phyloP scores from a whole-genome alignment of 2,329 filamentous ascomycete species.

The Nothopassalora personata region DNA sequence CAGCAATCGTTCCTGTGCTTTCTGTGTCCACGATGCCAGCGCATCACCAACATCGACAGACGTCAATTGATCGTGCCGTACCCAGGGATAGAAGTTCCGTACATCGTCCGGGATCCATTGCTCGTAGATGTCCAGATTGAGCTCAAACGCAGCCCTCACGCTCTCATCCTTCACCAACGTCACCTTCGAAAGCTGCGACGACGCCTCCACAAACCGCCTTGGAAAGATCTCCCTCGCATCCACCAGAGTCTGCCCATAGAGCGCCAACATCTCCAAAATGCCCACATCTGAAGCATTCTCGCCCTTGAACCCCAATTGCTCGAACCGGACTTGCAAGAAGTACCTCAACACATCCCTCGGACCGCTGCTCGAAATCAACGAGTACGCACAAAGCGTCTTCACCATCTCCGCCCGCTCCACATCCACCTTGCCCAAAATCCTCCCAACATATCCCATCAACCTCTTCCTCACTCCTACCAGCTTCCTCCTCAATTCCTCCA shows the following conservation, averaged over 20 bases:
- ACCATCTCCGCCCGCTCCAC: conserved; percentile 50
- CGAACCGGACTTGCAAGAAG: conserved; percentile 67
- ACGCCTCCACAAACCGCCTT: conserved; percentile 61
- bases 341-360: conserved; percentile 72
- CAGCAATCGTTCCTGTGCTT: conserved; percentile 42
- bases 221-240: conserved; percentile 74
- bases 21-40: conserved; percentile 62
- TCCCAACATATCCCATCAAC: conserved; percentile 60
- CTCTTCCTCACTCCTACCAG: conserved; percentile 58
- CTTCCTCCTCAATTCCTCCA: conserved; percentile 61
- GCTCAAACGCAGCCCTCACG: conserved; percentile 60
- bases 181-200: conserved; percentile 62
- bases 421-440: conserved; percentile 39
- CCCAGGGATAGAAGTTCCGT: conserved; percentile 78
- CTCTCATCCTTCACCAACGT: conserved; percentile 67
- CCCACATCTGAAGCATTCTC: conserved; percentile 46
- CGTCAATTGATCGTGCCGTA: conserved; percentile 66
- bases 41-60: conserved; percentile 37
- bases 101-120: conserved; percentile 80
- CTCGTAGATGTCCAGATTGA: conserved; percentile 72
- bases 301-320: conserved; percentile 61
- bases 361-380: conserved; percentile 66
- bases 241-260: conserved; percentile 72
- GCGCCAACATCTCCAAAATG: conserved; percentile 60
- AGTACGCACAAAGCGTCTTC: conserved; percentile 74